phyloP scores from a whole-genome alignment of 305 asterid genomes.

The Coffea humblotiana region DNA sequence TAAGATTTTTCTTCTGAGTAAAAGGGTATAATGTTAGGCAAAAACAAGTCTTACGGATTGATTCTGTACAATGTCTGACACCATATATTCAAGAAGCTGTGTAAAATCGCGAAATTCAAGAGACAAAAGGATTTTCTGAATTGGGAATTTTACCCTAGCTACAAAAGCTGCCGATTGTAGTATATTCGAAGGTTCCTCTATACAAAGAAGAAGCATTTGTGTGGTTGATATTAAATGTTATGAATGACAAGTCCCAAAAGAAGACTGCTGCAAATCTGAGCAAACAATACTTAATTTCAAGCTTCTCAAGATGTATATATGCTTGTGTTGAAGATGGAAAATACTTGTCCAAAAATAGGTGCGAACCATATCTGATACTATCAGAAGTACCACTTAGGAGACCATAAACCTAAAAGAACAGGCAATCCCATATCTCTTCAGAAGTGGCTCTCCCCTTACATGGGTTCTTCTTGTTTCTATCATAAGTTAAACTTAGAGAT shows the following conservation, averaged over 20 bases:
- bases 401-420: constrained; percentile 11
- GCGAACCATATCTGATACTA: not conserved
- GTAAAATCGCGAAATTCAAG: not conserved
- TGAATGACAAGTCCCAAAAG: not conserved
- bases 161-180: not conserved
- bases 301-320: too few species aligned
- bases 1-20: not conserved
- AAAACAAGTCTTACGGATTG: too few species aligned
- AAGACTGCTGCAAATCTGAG: not conserved
- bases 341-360: not conserved
- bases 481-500: constrained; percentile 17
- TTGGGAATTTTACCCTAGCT: too few species aligned
- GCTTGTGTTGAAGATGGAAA: too few species aligned
- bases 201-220: not conserved
- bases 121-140: too few species aligned
- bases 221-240: not conserved
- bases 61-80: too few species aligned
- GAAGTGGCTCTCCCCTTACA: constrained; percentile 8
- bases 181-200: not conserved
- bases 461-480: constrained; percentile 16
- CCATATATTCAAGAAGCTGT: too few species aligned
- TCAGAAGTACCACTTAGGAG: not conserved
- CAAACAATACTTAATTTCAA: not conserved
- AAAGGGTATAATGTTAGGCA: too few species aligned
- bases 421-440: constrained; percentile 9